Percentiles rank a stretch among this genome's conserved stretches.
These are phyloP conservation scores for Magnusiomyces sp. DNA, from an alignment of 1,139 yeast species.

Conservation along the genomic window DNA sequence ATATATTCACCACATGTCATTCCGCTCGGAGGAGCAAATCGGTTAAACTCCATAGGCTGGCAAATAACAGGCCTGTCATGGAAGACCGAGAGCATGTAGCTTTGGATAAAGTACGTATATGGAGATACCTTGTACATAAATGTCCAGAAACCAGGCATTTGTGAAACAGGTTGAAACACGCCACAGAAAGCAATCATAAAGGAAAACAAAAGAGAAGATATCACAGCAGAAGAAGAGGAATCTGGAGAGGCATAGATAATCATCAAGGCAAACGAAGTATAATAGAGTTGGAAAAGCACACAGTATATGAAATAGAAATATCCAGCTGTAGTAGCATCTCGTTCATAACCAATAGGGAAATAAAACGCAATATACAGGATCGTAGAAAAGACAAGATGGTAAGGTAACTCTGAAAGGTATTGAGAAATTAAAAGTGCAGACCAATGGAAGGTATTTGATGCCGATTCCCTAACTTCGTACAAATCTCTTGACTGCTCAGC, in stretches of 20 bases:
- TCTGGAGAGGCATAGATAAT: constrained; percentile 53
- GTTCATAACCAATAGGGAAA: constrained; percentile 37
- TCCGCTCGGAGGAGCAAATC: constrained; percentile 45
- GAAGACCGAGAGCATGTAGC: constrained; percentile 38
- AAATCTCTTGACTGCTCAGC: constrained; percentile 41
- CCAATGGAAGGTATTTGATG: constrained; percentile 61
- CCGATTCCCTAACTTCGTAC: constrained; percentile 54
- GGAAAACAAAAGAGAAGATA: constrained; percentile 45
- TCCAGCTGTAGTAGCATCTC: constrained; percentile 37
- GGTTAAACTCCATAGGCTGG: constrained; percentile 37
- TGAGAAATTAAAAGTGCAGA: constrained; percentile 36
- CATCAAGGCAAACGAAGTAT: constrained; percentile 46
- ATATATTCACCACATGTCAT: constrained; percentile 40
- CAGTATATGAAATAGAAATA: constrained; percentile 46
- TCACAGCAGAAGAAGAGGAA: constrained; percentile 52
- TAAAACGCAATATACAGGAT: constrained; percentile 29
- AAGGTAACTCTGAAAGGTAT: constrained; percentile 35
- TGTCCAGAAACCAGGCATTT: constrained; percentile 51
- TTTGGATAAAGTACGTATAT: constrained; percentile 46
- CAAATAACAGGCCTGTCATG: constrained; percentile 41
- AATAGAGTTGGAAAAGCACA: constrained; percentile 49
- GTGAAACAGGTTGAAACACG: constrained; percentile 41
- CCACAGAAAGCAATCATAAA: constrained; percentile 50
- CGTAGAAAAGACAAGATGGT: constrained; percentile 31
- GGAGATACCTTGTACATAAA: constrained; percentile 52